These are phyloP conservation scores for Saccharomycopsis fodiens DNA, from an alignment of 805 yeast species.

Conservation along the genomic window DNA sequence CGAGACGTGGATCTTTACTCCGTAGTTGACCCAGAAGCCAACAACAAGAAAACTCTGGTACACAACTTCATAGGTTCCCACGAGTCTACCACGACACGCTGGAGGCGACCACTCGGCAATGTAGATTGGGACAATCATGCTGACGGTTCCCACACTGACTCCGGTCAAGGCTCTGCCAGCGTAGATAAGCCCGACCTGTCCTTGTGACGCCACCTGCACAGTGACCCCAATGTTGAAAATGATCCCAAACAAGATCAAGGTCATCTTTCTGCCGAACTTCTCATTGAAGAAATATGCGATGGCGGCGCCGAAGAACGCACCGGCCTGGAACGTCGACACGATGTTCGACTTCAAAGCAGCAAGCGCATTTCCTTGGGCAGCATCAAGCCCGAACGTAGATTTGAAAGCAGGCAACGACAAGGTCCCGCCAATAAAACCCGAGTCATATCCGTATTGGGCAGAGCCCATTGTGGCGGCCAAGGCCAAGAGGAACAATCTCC, in stretches of 20 bases:
- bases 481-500: constrained; percentile 35
- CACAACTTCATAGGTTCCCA: constrained; percentile 40
- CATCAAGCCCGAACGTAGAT: constrained; percentile 36
- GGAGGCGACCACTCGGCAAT: constrained; percentile 39
- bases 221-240: constrained; percentile 38
- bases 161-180: constrained; percentile 49
- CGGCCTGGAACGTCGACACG: constrained; percentile 45
- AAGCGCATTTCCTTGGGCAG: constrained; percentile 24
- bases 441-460: constrained; percentile 46
- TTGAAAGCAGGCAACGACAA: constrained; percentile 38
- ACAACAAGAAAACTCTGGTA: constrained; percentile 43
- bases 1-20: constrained; percentile 32
- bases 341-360: constrained; percentile 32
- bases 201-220: constrained; percentile 29
- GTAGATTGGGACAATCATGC: constrained; percentile 42
- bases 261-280: constrained; percentile 33
- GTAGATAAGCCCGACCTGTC: constrained; percentile 39
- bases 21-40: constrained; percentile 45
- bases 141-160: constrained; percentile 44
- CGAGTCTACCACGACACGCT: constrained; percentile 37
- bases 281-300: constrained; percentile 34
- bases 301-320: constrained; percentile 33
- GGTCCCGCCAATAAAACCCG: constrained; percentile 50
- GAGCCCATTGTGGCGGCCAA: constrained; percentile 43
- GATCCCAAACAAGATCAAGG: constrained; percentile 33